Percentiles rank a stretch among this genome's conserved stretches.
Evolutionary conservation across 495 filamentous ascomycete species (phyloP).

Genomic region (Trypethelium eluteriae): DNA sequence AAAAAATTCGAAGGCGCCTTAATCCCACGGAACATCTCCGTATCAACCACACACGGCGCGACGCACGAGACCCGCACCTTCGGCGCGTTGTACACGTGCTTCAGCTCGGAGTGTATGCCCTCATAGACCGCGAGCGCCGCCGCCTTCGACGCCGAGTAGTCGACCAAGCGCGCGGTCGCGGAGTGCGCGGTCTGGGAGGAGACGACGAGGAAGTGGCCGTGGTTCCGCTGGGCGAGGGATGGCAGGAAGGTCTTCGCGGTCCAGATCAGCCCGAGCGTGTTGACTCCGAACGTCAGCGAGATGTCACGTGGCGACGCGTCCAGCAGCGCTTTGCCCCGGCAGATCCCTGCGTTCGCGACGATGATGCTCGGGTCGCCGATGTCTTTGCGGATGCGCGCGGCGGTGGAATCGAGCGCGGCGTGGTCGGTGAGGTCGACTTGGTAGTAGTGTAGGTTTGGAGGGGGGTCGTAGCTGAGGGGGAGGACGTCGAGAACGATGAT

Average conservation of each 20-base stretch:
- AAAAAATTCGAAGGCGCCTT: constrained; percentile 16
- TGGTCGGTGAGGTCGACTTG: constrained; percentile 49
- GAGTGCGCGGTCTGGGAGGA: constrained; percentile 51
- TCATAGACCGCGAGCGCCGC: constrained; percentile 50
- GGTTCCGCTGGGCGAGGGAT: constrained; percentile 50
- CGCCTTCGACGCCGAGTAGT: constrained; percentile 53
- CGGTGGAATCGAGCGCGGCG: constrained; percentile 40
- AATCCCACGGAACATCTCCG: constrained; percentile 22
- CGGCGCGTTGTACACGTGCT: constrained; percentile 30
- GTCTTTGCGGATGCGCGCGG: constrained; percentile 40
- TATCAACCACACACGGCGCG: constrained; percentile 32
- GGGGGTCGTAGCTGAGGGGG: constrained; percentile 21
- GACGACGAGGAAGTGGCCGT: constrained; percentile 52
- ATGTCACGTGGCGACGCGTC: constrained; percentile 42
- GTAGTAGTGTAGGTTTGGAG: constrained; percentile 37
- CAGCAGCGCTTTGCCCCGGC: constrained; percentile 43
- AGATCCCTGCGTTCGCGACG: constrained; percentile 56
- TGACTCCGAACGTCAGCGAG: constrained; percentile 49
- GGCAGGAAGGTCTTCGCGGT: constrained; percentile 54
- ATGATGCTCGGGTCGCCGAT: constrained; percentile 48
- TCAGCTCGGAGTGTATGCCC: constrained; percentile 30
- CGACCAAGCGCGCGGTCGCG: constrained; percentile 42
- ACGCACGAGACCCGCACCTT: constrained; percentile 32
- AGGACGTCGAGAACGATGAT: constrained; percentile 48
- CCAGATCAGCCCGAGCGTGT: constrained; percentile 51